These are phyloP conservation scores for Plasmodium reichenowi DNA, from an alignment of 169 alveolate species.

Conservation along the genomic window DNA sequence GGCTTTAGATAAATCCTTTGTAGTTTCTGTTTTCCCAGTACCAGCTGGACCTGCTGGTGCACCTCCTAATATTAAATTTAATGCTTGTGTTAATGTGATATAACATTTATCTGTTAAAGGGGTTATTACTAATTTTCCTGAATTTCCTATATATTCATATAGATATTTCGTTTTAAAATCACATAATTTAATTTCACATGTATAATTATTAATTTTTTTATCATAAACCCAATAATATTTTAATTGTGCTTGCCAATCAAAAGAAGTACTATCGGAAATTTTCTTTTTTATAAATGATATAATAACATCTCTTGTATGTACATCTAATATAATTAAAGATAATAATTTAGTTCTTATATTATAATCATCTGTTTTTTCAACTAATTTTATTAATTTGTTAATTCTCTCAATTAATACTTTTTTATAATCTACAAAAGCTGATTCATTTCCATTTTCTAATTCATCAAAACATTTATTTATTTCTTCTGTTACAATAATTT, in stretches of 20 bases:
- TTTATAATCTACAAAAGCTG: constrained; percentile 96
- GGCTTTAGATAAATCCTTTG: constrained; percentile 97
- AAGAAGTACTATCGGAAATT: constrained; percentile 90
- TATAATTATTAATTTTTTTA: constrained; percentile 80
- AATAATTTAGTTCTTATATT: constrained; percentile 91
- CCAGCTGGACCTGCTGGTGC: constrained; percentile 99
- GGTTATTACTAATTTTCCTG: constrained; percentile 96
- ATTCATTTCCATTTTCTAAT: constrained; percentile 95
- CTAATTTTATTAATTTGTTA: constrained; percentile 94
- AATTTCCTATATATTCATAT: constrained; percentile 97
- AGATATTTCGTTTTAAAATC: constrained; percentile 94
- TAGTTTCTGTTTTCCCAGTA: constrained; percentile 98
- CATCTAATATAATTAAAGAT: constrained; percentile 97
- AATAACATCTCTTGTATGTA: constrained; percentile 97
- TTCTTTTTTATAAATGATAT: constrained; percentile 93
- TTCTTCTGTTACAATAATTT: constrained; percentile 97
- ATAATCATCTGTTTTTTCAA: constrained; percentile 85
- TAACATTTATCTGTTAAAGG: constrained; percentile 97
- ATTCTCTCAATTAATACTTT: constrained; percentile 92
- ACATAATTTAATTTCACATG: constrained; percentile 93
- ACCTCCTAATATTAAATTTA: constrained; percentile 94
- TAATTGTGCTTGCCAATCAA: constrained; percentile 97
- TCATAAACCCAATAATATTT: constrained; percentile 92
- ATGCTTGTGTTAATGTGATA: constrained; percentile 95
- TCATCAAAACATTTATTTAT: constrained; percentile 95